Evolutionary conservation across 1,284 basidiomycete species (phyloP), one percentile per base, ranked within the genome.

Genomic region (Ceratobasidium sp.): DNA sequence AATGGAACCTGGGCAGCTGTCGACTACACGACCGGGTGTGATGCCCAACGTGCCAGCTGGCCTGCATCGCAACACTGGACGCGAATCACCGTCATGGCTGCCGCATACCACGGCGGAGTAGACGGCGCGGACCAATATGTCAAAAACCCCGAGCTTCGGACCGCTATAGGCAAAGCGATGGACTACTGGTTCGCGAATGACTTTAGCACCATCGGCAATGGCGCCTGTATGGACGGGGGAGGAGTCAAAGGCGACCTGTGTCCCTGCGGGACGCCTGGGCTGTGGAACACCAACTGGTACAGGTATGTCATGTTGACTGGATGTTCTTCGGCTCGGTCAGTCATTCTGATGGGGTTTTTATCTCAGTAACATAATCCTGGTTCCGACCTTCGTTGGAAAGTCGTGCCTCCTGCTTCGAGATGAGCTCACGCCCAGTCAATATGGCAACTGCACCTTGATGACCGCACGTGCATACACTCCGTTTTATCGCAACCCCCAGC

Each of bases 251-350:
- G 80, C 9, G 45, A 36, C 53, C 62, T 14, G 6, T 90, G 89
- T 77, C 86, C 88, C 1, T 90, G 89, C 77, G 83, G 82, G 9
- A 88, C 88, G 15, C 84, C 87, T 1, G 89, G 89, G 77, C 74
- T 85, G 9, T 90, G 88, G 90, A 91, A 91, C 78, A 87, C 86
- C 72, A 92, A 93, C 79, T 93, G 91, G 91, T 90, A 86, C 50
- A 73, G 69, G 69, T 54, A 27, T 22, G 48, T 65, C n/a, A 31
- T 22, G 22, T 51, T 22, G 8, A n/a, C 22, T 48, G 19, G 22
- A 11, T 14, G 31, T n/a, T 53, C 29, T 9, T 64, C 47, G 47
- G 47, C 51, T 19, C 11, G 31, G 5, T 11, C n/a, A 17, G 19
- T n/a, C n/a, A n/a, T n/a, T 17, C 48, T 65, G 14, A 65, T 15